These are phyloP conservation scores for Citrus medica DNA, from an alignment of 345 rosid species.

Conservation along the genomic window DNA sequence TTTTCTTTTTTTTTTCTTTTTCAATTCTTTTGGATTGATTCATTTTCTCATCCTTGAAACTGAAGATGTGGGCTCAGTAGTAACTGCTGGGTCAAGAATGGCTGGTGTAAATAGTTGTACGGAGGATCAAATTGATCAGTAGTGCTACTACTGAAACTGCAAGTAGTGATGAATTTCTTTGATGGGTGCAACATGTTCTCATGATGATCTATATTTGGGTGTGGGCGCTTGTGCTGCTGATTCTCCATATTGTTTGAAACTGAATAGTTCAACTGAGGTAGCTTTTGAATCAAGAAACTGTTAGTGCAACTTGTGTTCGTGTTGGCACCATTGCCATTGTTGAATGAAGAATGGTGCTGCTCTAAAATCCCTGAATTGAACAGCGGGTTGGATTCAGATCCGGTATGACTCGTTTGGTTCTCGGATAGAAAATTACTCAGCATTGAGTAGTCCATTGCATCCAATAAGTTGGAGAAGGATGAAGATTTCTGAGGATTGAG, in stretches of 20 bases:
- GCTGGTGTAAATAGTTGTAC: conserved; percentile 40
- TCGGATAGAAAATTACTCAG: conserved; percentile 57
- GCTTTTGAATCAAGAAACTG: conserved; percentile 45
- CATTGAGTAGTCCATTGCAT: conserved; percentile 67
- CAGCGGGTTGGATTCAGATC: conserved; percentile 31
- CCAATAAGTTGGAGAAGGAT: conserved; percentile 75
- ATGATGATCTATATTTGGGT: conserved; percentile 22
- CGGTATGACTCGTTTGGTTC: conserved; percentile 30
- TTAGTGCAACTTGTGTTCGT: conserved; percentile 7
- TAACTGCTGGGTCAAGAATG: conserved; percentile 50
- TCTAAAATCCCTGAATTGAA: conserved; percentile 14
- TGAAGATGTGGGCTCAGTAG: conserved; percentile 51
- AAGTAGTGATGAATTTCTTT: conserved; percentile 43
- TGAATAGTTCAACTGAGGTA: conserved; percentile 46
- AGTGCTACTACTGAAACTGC: conserved; percentile 44
- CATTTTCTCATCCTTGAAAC: conserved; percentile 41
- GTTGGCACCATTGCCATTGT: conserved; percentile 19
- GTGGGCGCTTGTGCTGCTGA: conserved; percentile 47
- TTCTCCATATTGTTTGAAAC: conserved; percentile 21
- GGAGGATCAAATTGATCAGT: conserved; percentile 39
- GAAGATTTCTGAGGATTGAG: conserved; percentile 64
- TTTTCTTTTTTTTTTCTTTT: background rate
- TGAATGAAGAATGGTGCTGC: conserved; percentile 13
- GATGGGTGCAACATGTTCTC: conserved; percentile 39
- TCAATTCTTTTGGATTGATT: background rate